phyloP scores from a whole-genome alignment of 495 filamentous ascomycete species.

The Chaetomium cochliodes region DNA sequence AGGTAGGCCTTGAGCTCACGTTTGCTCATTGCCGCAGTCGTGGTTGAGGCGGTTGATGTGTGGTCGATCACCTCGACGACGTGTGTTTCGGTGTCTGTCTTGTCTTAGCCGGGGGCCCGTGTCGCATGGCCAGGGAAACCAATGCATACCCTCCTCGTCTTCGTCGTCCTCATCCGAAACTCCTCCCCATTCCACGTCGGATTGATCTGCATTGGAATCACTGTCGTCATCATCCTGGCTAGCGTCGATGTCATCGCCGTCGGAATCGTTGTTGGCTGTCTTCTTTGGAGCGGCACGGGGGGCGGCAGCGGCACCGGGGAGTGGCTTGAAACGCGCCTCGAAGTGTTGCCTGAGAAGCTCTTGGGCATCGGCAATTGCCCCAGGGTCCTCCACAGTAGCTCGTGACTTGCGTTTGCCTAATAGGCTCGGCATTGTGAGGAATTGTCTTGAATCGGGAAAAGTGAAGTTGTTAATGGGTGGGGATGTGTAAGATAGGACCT shows the following conservation, averaged over 20 bases:
- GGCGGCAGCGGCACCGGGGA: constrained; percentile 43
- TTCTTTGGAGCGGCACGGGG: constrained; percentile 30
- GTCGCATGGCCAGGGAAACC: neutral
- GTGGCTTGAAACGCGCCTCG: constrained; percentile 78
- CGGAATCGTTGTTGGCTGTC: constrained; percentile 25
- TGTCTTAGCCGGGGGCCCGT: constrained; percentile 5
- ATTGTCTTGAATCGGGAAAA: neutral
- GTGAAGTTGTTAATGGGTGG: neutral
- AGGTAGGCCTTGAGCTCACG: constrained; percentile 75
- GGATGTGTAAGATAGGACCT: neutral
- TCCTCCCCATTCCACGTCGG: constrained; percentile 65
- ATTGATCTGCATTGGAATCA: constrained; percentile 23
- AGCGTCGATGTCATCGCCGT: constrained; percentile 20
- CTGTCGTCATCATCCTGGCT: constrained; percentile 33
- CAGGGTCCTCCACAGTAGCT: constrained; percentile 28
- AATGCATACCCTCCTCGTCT: constrained; percentile 25
- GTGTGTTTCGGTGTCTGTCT: constrained; percentile 22
- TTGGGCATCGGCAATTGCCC: constrained; percentile 40
- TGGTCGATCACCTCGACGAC: constrained; percentile 67
- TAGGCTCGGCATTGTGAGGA: constrained; percentile 34
- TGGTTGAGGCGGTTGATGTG: constrained; percentile 31
- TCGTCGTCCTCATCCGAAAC: constrained; percentile 47
- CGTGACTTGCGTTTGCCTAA: constrained; percentile 47
- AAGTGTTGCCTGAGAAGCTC: constrained; percentile 75
- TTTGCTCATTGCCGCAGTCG: constrained; percentile 55